Evolutionary conservation across 805 yeast genomes (phyloP), one percentile per base, ranked within the genome.

Genomic region (Teunomyces tritomae): DNA sequence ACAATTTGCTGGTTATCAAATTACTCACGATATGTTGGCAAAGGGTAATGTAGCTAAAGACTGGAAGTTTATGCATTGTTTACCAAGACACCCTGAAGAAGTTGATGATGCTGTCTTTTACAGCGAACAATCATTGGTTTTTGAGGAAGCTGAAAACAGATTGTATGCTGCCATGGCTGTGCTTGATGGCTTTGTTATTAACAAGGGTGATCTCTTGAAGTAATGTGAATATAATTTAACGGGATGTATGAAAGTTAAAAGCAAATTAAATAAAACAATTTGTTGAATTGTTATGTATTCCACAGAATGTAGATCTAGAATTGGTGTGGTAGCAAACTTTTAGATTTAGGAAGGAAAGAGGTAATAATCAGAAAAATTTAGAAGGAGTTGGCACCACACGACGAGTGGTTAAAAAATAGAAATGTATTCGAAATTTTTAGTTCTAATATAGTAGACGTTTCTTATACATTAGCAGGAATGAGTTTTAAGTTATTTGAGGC

Each of bases 31-130:
- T 28, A 73, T 91, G 72, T 79, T 87, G 24, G 47, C 59, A 9
- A 61, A 71, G 10, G 87, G 88, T 5, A 79, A 78, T 39, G 85
- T 87, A 39, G 76, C 77, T 48, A 45, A 73, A 13, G 69, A 79
- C 62, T 92, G 92, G 87, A 89, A 83, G 65, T 94, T 94, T 70
- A 91, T 94, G 98, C 99, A 94, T 67, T 94, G 99, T 68, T 76
- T 94, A 57, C 99, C 99, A 54, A 85, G 99, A 70, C 96, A 94
- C 58, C 79, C 82, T 26, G 97, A 91, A 66, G 99, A 94, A 69
- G 99, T 94, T 32, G 79, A 83, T 33, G 99, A 94, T 65, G 96
- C 87, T 39, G 94, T 94, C 1, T 94, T 94, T 64, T 92, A 92
- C 71, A 74, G 90, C 46, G 82, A 83, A 29, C 39, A 48, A 26